Evolutionary conservation across 495 filamentous ascomycete genomes (phyloP).

Genomic region (Xylaria bambusicola): DNA sequence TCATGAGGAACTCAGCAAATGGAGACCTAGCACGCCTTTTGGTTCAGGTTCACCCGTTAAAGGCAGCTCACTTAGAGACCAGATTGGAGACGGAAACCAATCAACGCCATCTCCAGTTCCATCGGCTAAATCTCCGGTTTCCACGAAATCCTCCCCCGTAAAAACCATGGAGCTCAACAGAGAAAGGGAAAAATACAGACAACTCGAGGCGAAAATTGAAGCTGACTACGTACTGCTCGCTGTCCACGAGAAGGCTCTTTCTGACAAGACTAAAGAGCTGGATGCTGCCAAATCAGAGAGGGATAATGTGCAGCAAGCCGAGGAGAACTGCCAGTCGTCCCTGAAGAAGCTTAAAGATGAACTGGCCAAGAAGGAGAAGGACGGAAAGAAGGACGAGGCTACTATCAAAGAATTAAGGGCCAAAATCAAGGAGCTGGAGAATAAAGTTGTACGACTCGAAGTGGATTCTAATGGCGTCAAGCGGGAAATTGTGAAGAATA

Average conservation of each 20-base stretch:
- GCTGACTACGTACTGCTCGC: neutral
- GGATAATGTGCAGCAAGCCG: neutral
- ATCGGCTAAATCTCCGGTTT: neutral
- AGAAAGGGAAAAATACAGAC: neutral
- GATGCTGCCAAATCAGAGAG: neutral
- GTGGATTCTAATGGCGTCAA: neutral
- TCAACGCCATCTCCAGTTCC: too few species aligned
- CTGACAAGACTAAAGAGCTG: neutral
- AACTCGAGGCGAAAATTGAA: neutral
- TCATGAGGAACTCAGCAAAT: too few species aligned
- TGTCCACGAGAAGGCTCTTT: neutral
- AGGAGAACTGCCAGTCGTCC: neutral
- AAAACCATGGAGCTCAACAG: neutral
- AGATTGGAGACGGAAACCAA: too few species aligned
- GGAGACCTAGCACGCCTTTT: too few species aligned
- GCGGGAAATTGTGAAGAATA: neutral
- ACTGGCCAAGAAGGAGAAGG: constrained; percentile 2
- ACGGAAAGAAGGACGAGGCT: neutral
- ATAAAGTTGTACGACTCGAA: neutral
- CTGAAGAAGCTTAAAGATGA: constrained; percentile 11
- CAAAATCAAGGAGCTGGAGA: constrained; percentile 6
- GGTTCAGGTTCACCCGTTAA: too few species aligned
- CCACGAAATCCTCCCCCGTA: neutral
- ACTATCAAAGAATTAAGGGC: neutral
- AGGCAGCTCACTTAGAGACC: too few species aligned